Percentiles rank a stretch among this genome's conserved stretches.
Conservation (phyloP, 495 filamentous ascomycete species). For the Aeminium ludgeri region DNA sequence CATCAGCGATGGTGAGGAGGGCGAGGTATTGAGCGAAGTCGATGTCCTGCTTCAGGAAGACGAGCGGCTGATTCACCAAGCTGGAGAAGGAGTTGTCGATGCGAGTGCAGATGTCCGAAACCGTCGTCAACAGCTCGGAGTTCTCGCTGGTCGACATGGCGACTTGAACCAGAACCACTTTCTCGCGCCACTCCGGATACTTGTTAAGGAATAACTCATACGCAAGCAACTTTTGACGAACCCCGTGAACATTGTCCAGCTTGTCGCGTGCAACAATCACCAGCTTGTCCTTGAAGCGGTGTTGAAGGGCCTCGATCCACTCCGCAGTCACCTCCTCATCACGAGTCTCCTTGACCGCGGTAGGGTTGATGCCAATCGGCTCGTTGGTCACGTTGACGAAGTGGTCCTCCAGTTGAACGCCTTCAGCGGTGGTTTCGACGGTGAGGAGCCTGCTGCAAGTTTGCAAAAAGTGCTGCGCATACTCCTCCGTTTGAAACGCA, state of each 20-base stretch:
- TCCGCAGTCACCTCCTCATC: slow-evolving; percentile 50
- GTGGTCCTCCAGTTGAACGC: slow-evolving; percentile 77
- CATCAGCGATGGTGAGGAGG: slow-evolving; percentile 71
- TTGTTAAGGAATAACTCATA: slow-evolving; percentile 89
- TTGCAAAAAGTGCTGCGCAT: slow-evolving; percentile 81
- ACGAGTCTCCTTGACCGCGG: slow-evolving; percentile 54
- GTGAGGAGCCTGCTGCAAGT: slow-evolving; percentile 77
- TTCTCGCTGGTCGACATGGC: slow-evolving; percentile 77
- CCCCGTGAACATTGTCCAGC: slow-evolving; percentile 77
- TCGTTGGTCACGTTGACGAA: slow-evolving; percentile 70
- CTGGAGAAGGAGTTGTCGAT: slow-evolving; percentile 81
- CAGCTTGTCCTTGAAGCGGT: slow-evolving; percentile 67
- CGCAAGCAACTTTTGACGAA: slow-evolving; percentile 77
- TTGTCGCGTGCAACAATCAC: slow-evolving; percentile 87
- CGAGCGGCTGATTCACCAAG: slow-evolving; percentile 71
- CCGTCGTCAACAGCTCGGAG: slow-evolving; percentile 65
- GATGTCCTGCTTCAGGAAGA: slow-evolving; percentile 92
- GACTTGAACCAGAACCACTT: slow-evolving; percentile 81
- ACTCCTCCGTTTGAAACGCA: slow-evolving; percentile 83
- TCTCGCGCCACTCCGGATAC: slow-evolving; percentile 72
- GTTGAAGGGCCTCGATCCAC: slow-evolving; percentile 63
- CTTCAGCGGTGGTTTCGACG: slow-evolving; percentile 73
- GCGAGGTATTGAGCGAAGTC: slow-evolving; percentile 80
- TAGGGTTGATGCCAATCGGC: slow-evolving; percentile 71
- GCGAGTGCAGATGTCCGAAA: slow-evolving; percentile 80